Conservation (phyloP, 768 basidiomycete species). For the Hypholoma sublateritium region DNA sequence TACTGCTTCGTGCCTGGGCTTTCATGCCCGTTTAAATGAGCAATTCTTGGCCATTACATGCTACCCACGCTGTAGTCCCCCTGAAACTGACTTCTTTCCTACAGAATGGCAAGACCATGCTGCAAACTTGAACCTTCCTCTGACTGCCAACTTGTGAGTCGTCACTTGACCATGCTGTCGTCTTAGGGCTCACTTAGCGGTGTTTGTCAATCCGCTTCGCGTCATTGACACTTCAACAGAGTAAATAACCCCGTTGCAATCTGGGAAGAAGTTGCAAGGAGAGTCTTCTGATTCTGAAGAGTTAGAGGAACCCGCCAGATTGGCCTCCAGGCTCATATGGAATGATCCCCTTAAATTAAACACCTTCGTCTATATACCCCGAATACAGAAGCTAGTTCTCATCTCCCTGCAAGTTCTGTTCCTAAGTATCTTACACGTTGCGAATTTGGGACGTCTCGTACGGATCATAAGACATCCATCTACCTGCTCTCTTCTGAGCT, state of each 20-base stretch:
- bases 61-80: neutral
- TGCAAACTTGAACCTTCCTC: constrained; percentile 50
- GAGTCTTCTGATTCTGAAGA: constrained; percentile 17
- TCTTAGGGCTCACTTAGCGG: neutral
- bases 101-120: constrained; percentile 61
- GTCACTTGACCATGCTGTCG: constrained; percentile 1
- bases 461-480: too few species aligned
- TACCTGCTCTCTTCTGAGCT: neutral
- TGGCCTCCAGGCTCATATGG: neutral
- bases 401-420: too few species aligned
- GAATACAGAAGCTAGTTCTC: too few species aligned
- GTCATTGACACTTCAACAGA: constrained; percentile 24
- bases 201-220: neutral
- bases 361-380: too few species aligned
- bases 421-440: too few species aligned
- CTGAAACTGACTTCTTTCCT: neutral
- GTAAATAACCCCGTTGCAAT: constrained; percentile 60
- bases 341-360: too few species aligned
- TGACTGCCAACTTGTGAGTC: constrained; percentile 49
- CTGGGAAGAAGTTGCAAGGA: constrained; percentile 48
- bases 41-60: neutral
- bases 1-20: neutral
- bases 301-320: neutral
- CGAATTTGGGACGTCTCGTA: too few species aligned
- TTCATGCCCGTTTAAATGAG: neutral